Evolutionary conservation across 495 filamentous ascomycete genomes (phyloP).

Genomic region (Venustampulla echinocandica): DNA sequence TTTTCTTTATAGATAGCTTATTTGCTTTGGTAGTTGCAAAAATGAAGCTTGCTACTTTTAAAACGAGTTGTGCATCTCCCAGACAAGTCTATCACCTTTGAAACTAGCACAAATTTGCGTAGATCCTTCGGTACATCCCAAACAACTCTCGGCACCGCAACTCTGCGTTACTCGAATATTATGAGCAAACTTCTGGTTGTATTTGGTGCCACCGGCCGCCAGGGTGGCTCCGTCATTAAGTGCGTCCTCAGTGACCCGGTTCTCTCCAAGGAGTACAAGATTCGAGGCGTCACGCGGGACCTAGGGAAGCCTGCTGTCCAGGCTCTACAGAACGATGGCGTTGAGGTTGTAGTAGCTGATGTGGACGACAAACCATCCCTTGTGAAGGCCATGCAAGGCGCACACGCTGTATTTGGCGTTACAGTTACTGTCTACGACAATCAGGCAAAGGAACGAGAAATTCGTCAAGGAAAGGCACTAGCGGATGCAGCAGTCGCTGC

Average conservation of each 20-base stretch:
- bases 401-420: conserved; percentile 41
- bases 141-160: too few relatives aligned
- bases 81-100: too few relatives aligned
- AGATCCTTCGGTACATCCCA: too few relatives aligned
- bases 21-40: too few relatives aligned
- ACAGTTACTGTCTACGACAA: conserved; percentile 31
- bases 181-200: conserved; percentile 39
- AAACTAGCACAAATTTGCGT: too few relatives aligned
- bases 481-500: conserved; percentile 38
- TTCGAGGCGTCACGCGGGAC: conserved; percentile 46
- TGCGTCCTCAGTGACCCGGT: conserved; percentile 39
- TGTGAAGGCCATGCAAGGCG: conserved; percentile 32
- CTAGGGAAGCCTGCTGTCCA: conserved; percentile 20
- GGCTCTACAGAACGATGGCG: conserved; percentile 24
- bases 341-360: conserved; percentile 32
- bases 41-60: too few relatives aligned
- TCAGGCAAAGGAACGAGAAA: conserved; percentile 29
- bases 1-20: too few relatives aligned
- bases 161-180: too few relatives aligned
- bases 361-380: conserved; percentile 31
- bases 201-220: conserved; percentile 52
- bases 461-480: conserved; percentile 36
- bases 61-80: too few relatives aligned
- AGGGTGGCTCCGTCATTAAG: conserved; percentile 48
- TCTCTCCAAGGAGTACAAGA: conserved; percentile 37